Evolutionary conservation across 371 early-diverging fungal species (phyloP).

Genomic region (Vavraia culicis): DNA sequence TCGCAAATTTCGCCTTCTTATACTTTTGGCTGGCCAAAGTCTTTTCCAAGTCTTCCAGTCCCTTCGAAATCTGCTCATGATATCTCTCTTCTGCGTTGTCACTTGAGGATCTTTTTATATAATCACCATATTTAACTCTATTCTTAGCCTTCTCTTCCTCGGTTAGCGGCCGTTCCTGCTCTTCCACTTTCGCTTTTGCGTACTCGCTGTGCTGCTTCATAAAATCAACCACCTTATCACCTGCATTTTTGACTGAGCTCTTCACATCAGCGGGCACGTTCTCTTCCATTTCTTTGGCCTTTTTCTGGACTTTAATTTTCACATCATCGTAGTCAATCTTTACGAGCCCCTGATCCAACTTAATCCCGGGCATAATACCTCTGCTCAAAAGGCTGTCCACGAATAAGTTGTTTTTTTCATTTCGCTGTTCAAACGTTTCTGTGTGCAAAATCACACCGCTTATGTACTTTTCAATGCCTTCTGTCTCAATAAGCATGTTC

Average conservation of each 20-base stretch:
- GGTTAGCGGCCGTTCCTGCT: no score
- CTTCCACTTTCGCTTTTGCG: no score
- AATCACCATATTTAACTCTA: no score
- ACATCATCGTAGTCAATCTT: conserved; percentile 25
- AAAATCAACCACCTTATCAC: no score
- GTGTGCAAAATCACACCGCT: conserved; percentile 52
- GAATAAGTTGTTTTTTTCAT: conserved; percentile 44
- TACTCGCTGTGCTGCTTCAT: no score
- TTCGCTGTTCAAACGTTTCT: conserved; percentile 48
- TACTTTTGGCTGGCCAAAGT: conserved; percentile 45
- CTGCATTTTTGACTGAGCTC: no score
- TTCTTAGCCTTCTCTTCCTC: no score
- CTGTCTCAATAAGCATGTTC: conserved; percentile 48
- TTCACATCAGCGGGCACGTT: no score
- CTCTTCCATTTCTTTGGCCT: no score
- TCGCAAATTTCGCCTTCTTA: conserved; percentile 49
- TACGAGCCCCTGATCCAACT: conserved; percentile 48
- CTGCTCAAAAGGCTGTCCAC: conserved; percentile 43
- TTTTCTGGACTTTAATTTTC: no score
- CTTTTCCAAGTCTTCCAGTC: conserved; percentile 48
- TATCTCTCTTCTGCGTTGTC: conserved; percentile 19
- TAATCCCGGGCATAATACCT: conserved; percentile 48
- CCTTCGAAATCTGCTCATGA: conserved; percentile 49
- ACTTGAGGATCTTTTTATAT: no score
- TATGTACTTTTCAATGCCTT: conserved; percentile 45